phyloP scores from a whole-genome alignment of 768 basidiomycete genomes.

The Lactarius hengduanensis region DNA sequence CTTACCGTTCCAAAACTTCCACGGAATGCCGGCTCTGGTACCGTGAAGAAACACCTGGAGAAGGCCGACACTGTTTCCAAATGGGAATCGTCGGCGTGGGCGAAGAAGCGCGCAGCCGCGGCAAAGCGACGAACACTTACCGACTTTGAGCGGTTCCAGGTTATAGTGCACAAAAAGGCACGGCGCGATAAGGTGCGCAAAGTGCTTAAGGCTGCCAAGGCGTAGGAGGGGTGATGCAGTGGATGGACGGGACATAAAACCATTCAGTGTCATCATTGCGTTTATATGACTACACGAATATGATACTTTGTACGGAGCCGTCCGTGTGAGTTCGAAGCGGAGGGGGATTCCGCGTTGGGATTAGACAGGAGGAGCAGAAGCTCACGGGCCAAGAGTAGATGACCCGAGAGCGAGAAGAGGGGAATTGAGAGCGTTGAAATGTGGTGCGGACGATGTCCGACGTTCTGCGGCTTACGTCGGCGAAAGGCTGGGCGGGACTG shows the following conservation, averaged over 20 bases:
- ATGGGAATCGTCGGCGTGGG: slow-evolving; percentile 90
- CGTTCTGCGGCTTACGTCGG: too few species aligned
- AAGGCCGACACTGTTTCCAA: slow-evolving; percentile 80
- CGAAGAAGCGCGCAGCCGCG: slow-evolving; percentile 75
- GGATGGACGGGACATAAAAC: not conserved
- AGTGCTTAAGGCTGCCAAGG: slow-evolving; percentile 57
- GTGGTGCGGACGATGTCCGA: too few species aligned
- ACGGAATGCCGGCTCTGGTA: slow-evolving; percentile 79
- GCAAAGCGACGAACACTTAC: slow-evolving; percentile 72
- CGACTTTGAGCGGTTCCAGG: slow-evolving; percentile 91
- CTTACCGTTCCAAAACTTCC: slow-evolving; percentile 80
- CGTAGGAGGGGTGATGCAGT: slow-evolving; percentile 32
- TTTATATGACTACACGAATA: slow-evolving; percentile 14
- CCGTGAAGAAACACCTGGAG: slow-evolving; percentile 83
- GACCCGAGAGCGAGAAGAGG: too few species aligned
- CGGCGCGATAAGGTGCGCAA: slow-evolving; percentile 79
- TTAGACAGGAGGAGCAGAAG: too few species aligned
- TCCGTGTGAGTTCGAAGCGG: too few species aligned
- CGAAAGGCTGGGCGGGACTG: too few species aligned
- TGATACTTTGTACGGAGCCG: not conserved
- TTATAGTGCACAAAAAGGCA: slow-evolving; percentile 87
- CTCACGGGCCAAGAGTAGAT: too few species aligned
- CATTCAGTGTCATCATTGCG: not conserved
- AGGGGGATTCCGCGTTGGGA: too few species aligned
- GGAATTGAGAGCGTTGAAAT: too few species aligned